Evolutionary conservation across 1,139 yeast genomes (phyloP), one percentile per base, ranked within the genome.

Genomic region (Saccharomycopsis hybrid): DNA sequence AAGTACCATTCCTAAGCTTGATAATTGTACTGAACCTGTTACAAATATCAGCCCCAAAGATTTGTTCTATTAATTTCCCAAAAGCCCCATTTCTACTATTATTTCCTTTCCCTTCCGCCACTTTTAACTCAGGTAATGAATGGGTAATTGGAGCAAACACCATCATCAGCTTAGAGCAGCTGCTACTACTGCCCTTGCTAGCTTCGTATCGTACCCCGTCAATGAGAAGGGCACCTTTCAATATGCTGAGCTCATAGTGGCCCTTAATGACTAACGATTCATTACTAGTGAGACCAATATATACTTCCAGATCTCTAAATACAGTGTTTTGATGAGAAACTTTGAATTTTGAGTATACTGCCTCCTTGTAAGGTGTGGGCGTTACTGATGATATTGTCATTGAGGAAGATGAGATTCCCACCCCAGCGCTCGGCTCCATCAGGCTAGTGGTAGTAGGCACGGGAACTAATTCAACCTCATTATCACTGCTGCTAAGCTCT

Each of bases 261-360:
- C 96, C 96, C 43, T 73, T 71, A 1, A 85, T 53, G 33, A 79
- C 64, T 2, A 86, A 56, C 38, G 65, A 67, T 58, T 85, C 85
- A 42, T 67, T 65, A 2, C 61, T 59, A 46, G 66, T 67, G 25
- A 82, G 63, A 0, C 78, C 82, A 28, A 79, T 30, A 9, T 18
- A 25, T 11, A 49, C 32, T 31, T 27, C 24, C 18, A 9, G 9
- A 13, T 46, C 48, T 7, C 41, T 27, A 32, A 44, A 36, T n/a
- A 41, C 31, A 4, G 41, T 33, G 42, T 51, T 50, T 9, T 40
- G 25, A 11, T 5, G 28, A 5, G n/a, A 11, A 9, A 38, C 7
- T 37, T 9, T 8, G 37, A 29, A 48, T 30, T 39, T 44, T 9
- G 48, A 48, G 27, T 11, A 5, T 33, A 42, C 32, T 27, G 27